A percentile compares a stretch with the other conserved stretches of the same genome.
Evolutionary conservation across 768 basidiomycete genomes (phyloP).

Genomic region (Suillus occidentalis): DNA sequence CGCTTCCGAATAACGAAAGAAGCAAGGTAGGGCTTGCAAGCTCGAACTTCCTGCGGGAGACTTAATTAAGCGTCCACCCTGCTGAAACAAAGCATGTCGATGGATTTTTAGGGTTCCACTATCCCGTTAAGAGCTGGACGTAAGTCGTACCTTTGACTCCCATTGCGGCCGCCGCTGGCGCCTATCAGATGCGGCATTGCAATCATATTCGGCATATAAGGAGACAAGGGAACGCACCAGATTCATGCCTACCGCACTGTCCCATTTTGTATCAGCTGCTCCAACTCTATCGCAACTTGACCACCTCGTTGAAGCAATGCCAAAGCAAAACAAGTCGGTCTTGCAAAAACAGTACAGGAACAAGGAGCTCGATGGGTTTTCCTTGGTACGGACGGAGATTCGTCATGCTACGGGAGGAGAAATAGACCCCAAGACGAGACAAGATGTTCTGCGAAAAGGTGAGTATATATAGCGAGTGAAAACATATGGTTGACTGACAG

Average conservation of each 20-base stretch:
- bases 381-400: conserved; percentile 15
- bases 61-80: background rate
- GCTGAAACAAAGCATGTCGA: background rate
- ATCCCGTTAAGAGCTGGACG: background rate
- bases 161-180: background rate
- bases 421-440: background rate
- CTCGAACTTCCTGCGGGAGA: background rate
- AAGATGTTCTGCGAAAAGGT: conserved; percentile 4
- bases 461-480: background rate
- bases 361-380: conserved; percentile 20
- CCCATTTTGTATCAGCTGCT: background rate
- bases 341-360: conserved; percentile 24
- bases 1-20: background rate
- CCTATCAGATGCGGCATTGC: background rate
- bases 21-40: background rate
- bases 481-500: background rate
- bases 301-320: background rate
- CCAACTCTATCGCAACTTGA: background rate
- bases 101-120: background rate
- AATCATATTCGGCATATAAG: background rate
- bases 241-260: background rate
- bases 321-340: conserved; percentile 14
- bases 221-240: background rate
- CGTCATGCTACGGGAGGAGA: background rate
- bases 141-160: background rate